Evolutionary conservation across 2,329 filamentous ascomycete genomes (phyloP), one percentile per base, ranked within the genome.

Genomic region (Elsinoe perseae): DNA sequence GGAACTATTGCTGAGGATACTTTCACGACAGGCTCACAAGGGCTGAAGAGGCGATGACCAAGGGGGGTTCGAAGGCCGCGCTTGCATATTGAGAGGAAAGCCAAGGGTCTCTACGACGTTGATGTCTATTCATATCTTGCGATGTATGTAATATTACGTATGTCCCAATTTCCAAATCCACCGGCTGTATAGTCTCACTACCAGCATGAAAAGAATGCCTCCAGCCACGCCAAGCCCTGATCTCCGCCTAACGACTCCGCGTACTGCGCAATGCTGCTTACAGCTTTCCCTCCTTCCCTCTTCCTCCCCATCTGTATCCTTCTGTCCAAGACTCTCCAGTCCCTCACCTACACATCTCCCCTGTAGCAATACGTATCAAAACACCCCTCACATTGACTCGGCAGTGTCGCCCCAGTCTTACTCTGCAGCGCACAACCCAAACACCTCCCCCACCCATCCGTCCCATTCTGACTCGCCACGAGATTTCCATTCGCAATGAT

Each of bases 361-460:
- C 52, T 56, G 59, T 67, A 72, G 59, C 70, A 72, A 59, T 75
- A 74, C 59, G 69, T 67, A 8, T 65, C 60, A 59, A 75, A 74
- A 59, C 73, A 75, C 38, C 64, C 68, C 44, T 61, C 60, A 57
- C 73, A 76, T 2, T 58, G 68, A 20, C 46, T 57, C 5, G 70
- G 70, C 61, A 72, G 59, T 1, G 23, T 53, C 40, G 59, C 59
- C 1, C 61, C 69, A 34, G 66, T 68, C 61, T 66, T 68, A 59
- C 64, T 66, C 62, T 69, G 65, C 5, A 76, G 64, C 10, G 69
- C 74, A 66, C 74, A 76, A 23, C 68, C 73, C 54, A 76, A 61
- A 58, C 73, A 76, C 20, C 66, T 65, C 1, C 63, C 63, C 73
- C 73, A 76, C 1, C 61, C 62, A 1, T 54, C 56, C 20, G 65